Conservation (phyloP, 495 filamentous ascomycete genomes). For the Venustampulla echinocandica region DNA sequence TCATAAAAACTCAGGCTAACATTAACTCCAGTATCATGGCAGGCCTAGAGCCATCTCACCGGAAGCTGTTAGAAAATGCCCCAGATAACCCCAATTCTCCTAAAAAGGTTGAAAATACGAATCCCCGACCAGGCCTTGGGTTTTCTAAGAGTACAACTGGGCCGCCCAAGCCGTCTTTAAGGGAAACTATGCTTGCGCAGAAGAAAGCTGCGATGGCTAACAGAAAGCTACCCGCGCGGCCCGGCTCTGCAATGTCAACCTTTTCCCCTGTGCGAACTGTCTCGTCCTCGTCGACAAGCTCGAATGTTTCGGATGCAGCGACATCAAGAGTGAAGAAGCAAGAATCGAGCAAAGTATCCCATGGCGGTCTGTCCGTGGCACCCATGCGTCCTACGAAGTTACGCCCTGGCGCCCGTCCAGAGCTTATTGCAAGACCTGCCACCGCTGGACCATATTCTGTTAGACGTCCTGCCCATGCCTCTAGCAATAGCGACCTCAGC, state of each 20-base stretch:
- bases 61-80: constrained; percentile 68
- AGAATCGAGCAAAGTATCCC: constrained; percentile 28
- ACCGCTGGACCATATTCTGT: constrained; percentile 51
- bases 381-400: constrained; percentile 43
- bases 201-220: constrained; percentile 57
- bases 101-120: constrained; percentile 39
- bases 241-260: constrained; percentile 64
- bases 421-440: constrained; percentile 41
- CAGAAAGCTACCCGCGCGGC: constrained; percentile 55
- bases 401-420: constrained; percentile 29
- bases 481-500: constrained; percentile 29
- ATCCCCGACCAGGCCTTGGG: constrained; percentile 41
- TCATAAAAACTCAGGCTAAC: constrained; percentile 24
- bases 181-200: constrained; percentile 74
- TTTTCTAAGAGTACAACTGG: constrained; percentile 48
- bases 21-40: constrained; percentile 53
- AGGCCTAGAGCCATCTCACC: constrained; percentile 62
- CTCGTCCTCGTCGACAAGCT: constrained; percentile 33
- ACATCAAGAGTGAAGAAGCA: constrained; percentile 29
- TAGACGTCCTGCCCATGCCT: constrained; percentile 35
- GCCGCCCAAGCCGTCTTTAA: constrained; percentile 50
- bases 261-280: constrained; percentile 49
- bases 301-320: constrained; percentile 25
- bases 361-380: constrained; percentile 45
- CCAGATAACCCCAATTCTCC: constrained; percentile 66